A percentile compares a stretch with the other conserved stretches of the same genome.
Evolutionary conservation across 768 basidiomycete genomes (phyloP).

Genomic region (Xerocomus spinulosus): DNA sequence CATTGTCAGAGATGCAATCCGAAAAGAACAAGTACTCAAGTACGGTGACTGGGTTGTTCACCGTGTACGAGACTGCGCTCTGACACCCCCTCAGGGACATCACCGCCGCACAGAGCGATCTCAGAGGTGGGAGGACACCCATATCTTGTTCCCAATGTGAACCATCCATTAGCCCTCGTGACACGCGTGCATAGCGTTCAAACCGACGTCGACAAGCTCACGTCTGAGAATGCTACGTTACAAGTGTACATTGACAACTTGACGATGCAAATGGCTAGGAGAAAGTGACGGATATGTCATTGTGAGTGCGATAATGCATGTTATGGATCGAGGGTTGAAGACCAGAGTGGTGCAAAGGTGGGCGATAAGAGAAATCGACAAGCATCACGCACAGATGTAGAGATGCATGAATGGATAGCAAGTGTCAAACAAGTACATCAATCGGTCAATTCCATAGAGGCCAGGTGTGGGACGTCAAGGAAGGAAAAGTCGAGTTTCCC

Average conservation of each 20-base stretch:
- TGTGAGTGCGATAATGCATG: constrained; percentile 2
- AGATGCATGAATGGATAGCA: not conserved
- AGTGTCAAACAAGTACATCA: constrained; percentile 4
- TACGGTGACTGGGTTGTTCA: constrained; percentile 34
- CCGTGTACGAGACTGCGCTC: not conserved
- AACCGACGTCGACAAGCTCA: constrained; percentile 74
- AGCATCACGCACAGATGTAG: not conserved
- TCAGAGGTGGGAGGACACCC: constrained; percentile 48
- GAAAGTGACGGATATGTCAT: constrained; percentile 44
- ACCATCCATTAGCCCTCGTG: constrained; percentile 50
- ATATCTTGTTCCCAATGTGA: not conserved
- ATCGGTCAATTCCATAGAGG: constrained; percentile 11
- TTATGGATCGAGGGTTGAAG: not conserved
- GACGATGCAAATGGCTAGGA: constrained; percentile 81
- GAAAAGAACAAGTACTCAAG: constrained; percentile 77
- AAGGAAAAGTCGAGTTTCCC: constrained; percentile 27
- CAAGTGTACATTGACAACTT: constrained; percentile 90
- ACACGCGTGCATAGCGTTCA: constrained; percentile 65
- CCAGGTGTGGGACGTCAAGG: constrained; percentile 16
- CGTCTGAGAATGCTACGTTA: constrained; percentile 73
- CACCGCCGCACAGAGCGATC: constrained; percentile 66
- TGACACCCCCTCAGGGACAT: constrained; percentile 55
- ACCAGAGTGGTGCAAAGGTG: too few species aligned
- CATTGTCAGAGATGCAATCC: constrained; percentile 69
- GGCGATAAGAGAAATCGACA: not conserved